Evolutionary conservation across 306 rosid genomes (phyloP), one percentile per base, ranked within the genome.

Genomic region (Pterocarpus macrocarpus): DNA sequence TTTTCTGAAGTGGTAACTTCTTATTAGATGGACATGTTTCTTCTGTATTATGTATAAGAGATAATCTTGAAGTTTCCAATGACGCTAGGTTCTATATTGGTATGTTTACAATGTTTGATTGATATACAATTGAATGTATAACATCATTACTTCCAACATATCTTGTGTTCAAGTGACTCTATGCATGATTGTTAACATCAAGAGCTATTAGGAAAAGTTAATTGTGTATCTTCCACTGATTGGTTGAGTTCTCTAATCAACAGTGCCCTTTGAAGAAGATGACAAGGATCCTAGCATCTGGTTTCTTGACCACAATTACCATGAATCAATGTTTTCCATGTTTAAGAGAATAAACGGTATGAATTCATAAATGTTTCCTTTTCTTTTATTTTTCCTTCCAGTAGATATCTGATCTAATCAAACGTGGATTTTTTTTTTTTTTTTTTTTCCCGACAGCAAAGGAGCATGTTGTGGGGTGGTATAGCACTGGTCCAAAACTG

Each of bases 251-350:
- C 39, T 85, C 57, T 63, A 57, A 43, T 85, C 68, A 45, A 59
- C 91, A 92, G 98, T 94, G 83, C 97, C 98, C 30, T 94, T 94
- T 71, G 98, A 94, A 86, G 98, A 94, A 86, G 98, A 94, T 39
- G 97, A 94, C 10, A 92, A 86, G 88, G 97, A 92, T 79, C 93
- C 97, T 1, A 91, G 94, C 84, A 94, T 94, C 69, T 94, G 98
- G 97, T 94, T 92, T 87, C 94, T 92, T 63, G 98, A 94, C 74
- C 98, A 92, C 86, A 92, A 94, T 76, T 94, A 94, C 79, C 97
- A 94, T 1, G 98, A 94, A 57, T 80, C 97, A 0, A 92, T 94
- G 97, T 92, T 88, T 81, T 94, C 98, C 10, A 94, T 94, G 98
- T 94, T 94, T 84, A 94, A 94, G 90, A 92, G 98, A 80, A 94